A percentile compares a stretch with the other conserved stretches of the same genome.
Conservation (phyloP, 73 alveolate genomes). For the Paramecium sonneborni region DNA sequence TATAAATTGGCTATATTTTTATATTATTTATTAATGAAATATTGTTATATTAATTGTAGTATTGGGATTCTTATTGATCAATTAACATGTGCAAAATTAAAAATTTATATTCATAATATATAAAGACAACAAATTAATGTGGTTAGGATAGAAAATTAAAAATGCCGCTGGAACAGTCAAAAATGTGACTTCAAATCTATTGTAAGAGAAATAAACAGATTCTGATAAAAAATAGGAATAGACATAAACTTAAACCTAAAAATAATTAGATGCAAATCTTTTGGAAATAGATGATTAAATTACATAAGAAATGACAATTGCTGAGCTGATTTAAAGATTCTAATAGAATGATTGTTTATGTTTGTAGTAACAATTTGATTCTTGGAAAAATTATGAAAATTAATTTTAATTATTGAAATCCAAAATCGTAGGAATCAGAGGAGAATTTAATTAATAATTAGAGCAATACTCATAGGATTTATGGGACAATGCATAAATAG, state of each 20-base stretch:
- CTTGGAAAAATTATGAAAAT: constrained; percentile 13
- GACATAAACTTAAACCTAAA: not conserved
- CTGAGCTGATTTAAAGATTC: not conserved
- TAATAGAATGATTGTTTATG: not conserved
- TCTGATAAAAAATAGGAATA: not conserved
- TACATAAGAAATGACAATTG: constrained; percentile 8
- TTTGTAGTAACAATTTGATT: not conserved
- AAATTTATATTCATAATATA: not conserved
- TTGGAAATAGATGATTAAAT: not conserved
- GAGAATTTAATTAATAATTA: not conserved
- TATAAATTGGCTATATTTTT: not conserved
- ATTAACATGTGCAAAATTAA: not conserved
- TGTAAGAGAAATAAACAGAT: not conserved
- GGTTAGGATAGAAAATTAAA: constrained; percentile 9
- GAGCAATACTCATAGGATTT: not conserved
- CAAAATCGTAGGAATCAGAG: not conserved
- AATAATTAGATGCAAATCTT: not conserved
- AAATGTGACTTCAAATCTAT: not conserved
- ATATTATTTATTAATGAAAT: not conserved
- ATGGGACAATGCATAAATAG: not conserved
- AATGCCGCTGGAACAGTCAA: constrained; percentile 9
- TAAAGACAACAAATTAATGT: not conserved
- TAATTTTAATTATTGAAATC: not conserved
- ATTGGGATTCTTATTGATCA: not conserved
- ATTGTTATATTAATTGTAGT: not conserved